Evolutionary conservation across 2,329 filamentous ascomycete genomes (phyloP).

Genomic region (Pleoardoris graminearum): DNA sequence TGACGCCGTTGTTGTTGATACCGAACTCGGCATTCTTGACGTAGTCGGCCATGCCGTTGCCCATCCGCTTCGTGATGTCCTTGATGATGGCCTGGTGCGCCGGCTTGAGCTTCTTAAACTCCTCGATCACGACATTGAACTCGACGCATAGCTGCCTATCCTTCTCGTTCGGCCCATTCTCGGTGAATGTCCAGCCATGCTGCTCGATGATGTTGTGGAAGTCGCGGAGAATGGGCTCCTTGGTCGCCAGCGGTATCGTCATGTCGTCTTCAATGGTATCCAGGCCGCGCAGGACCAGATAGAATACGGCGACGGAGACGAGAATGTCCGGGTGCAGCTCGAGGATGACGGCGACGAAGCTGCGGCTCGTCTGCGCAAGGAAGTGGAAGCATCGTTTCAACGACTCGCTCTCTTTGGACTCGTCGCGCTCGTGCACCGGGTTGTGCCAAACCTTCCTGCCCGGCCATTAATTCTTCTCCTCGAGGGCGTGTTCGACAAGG

Average conservation of each 20-base stretch:
- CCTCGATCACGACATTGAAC: constrained; percentile 82
- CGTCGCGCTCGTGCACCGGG: constrained; percentile 82
- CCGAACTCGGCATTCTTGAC: constrained; percentile 74
- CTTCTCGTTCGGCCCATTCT: constrained; percentile 88
- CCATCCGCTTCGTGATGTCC: constrained; percentile 93
- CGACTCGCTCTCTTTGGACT: constrained; percentile 71
- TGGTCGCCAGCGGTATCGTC: constrained; percentile 78
- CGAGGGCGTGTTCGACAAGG: background rate
- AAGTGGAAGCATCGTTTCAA: constrained; percentile 84
- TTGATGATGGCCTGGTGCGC: constrained; percentile 84
- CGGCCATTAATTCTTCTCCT: constrained; percentile 14
- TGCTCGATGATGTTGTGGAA: constrained; percentile 79
- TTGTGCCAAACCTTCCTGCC: constrained; percentile 97
- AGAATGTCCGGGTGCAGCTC: constrained; percentile 94
- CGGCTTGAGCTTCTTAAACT: constrained; percentile 86
- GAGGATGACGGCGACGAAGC: constrained; percentile 90
- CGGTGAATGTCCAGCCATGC: constrained; percentile 88
- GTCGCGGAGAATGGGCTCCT: constrained; percentile 81
- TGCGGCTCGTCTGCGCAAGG: constrained; percentile 86
- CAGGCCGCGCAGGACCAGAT: constrained; percentile 85
- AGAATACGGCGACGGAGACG: constrained; percentile 87
- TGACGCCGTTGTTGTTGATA: constrained; percentile 72
- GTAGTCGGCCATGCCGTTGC: constrained; percentile 98
- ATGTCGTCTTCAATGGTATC: constrained; percentile 99
- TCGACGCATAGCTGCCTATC: constrained; percentile 89